phyloP scores from a whole-genome alignment of 106 monocot species.

The Ottelia alismoides region DNA sequence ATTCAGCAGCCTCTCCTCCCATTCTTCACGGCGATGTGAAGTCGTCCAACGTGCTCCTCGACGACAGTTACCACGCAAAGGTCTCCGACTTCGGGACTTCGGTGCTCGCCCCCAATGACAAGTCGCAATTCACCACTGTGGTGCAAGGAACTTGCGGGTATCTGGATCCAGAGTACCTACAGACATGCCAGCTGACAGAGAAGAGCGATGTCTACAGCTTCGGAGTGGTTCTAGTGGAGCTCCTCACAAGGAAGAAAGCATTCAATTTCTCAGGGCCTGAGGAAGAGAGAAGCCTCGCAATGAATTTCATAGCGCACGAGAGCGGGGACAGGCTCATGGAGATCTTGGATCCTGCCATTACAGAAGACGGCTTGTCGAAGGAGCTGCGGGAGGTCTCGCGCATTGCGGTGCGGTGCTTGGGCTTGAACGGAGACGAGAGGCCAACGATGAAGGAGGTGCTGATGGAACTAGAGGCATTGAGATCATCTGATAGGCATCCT shows the following conservation, averaged over 20 bases:
- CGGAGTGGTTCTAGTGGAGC: constrained; percentile 29
- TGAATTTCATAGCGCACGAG: constrained; percentile 9
- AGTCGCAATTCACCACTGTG: constrained; percentile 14
- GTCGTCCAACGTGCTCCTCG: constrained; percentile 29
- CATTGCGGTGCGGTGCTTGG: no score
- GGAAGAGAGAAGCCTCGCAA: constrained; percentile 15
- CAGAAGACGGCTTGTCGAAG: constrained; percentile 23
- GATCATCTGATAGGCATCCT: no score
- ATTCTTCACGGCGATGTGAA: constrained; percentile 41
- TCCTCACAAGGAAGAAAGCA: constrained; percentile 22
- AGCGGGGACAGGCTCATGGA: neutral
- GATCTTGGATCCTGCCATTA: constrained; percentile 11
- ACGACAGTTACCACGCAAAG: constrained; percentile 21
- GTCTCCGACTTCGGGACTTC: constrained; percentile 34
- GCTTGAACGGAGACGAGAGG: no score
- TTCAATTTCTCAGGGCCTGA: neutral
- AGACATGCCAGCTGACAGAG: no score
- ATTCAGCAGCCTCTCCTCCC: no score
- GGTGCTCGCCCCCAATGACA: constrained; percentile 7
- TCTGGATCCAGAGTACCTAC: constrained; percentile 31
- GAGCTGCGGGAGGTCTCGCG: constrained; percentile 36
- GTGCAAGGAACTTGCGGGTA: no score
- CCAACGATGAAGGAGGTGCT: constrained; percentile 49
- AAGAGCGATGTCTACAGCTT: no score
- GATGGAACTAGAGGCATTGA: constrained; percentile 32